These are phyloP conservation scores for Syzygium aromaticum DNA, from an alignment of 345 rosid species.

Conservation along the genomic window DNA sequence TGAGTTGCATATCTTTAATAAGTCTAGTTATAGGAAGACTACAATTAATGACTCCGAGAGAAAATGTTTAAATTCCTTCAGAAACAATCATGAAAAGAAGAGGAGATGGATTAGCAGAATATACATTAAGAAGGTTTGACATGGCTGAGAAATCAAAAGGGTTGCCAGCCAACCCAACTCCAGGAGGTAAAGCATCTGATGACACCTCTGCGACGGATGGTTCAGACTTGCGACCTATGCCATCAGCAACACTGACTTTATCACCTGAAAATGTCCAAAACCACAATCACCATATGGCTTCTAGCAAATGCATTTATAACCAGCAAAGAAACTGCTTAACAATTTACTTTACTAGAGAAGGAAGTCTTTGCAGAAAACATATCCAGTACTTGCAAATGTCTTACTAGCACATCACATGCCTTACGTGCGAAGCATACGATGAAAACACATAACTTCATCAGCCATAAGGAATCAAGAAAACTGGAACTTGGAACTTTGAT, in stretches of 20 bases:
- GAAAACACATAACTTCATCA: neutral
- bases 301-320: neutral
- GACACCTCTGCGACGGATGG: conserved; percentile 10
- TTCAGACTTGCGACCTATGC: conserved; percentile 1
- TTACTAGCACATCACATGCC: neutral
- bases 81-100: neutral
- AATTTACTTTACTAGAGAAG: neutral
- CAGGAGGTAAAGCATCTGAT: conserved; percentile 17
- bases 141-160: conserved; percentile 48
- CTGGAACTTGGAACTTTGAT: neutral
- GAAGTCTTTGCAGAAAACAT: neutral
- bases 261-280: conserved; percentile 7
- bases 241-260: neutral
- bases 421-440: neutral
- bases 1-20: neutral
- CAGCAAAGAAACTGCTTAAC: neutral
- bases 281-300: neutral
- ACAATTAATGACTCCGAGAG: neutral
- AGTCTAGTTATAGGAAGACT: neutral
- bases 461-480: neutral
- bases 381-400: neutral
- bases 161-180: conserved; percentile 20
- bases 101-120: neutral
- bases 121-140: conserved; percentile 37
- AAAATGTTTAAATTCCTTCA: neutral